Evolutionary conservation across 257 asterid species (phyloP).

Genomic region (Nemophila menziesii): DNA sequence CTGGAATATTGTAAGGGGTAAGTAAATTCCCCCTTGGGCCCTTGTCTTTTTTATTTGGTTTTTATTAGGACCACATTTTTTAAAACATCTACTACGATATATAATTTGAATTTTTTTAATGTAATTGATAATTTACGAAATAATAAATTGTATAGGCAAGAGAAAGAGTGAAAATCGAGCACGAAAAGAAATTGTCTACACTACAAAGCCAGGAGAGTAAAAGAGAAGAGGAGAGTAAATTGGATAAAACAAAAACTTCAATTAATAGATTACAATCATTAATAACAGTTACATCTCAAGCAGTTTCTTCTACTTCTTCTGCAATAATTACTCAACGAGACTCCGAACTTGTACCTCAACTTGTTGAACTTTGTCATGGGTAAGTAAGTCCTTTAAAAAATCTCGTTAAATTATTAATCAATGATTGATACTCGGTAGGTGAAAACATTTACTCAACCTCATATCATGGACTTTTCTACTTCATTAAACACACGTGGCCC

Average conservation of each 20-base stretch:
- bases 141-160: conserved; percentile 41
- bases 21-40: no score
- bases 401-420: neutral
- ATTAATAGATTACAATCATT: conserved; percentile 79
- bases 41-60: no score
- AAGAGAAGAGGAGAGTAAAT: conserved; percentile 61
- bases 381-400: conserved; percentile 20
- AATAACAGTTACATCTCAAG: conserved; percentile 85
- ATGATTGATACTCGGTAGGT: conserved; percentile 17
- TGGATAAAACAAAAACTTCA: conserved; percentile 96
- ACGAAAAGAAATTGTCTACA: conserved; percentile 67
- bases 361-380: conserved; percentile 97
- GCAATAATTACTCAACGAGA: conserved; percentile 66
- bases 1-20: conserved; percentile 28
- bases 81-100: no score
- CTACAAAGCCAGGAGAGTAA: conserved; percentile 80
- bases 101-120: no score
- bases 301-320: conserved; percentile 81
- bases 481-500: conserved; percentile 11
- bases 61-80: no score
- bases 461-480: neutral
- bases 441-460: conserved; percentile 12
- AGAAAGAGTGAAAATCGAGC: conserved; percentile 92
- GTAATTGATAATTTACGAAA: no score
- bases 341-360: conserved; percentile 91